Evolutionary conservation across 2,329 filamentous ascomycete species (phyloP).

Genomic region (Ophiostoma himal-ulmi): DNA sequence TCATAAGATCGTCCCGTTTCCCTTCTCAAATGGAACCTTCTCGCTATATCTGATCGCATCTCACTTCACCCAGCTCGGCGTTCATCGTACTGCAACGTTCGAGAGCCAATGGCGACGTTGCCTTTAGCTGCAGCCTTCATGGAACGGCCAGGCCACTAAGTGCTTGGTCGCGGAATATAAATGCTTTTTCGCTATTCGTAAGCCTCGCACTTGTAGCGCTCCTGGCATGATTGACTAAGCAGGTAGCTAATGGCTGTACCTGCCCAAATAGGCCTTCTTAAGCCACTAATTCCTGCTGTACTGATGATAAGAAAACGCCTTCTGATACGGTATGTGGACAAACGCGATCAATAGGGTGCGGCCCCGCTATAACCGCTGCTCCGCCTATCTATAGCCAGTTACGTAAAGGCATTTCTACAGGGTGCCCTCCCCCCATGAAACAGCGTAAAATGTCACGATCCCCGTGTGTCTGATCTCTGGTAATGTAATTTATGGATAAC

Average conservation of each 20-base stretch:
- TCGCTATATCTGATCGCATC: neutral
- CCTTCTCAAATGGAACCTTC: neutral
- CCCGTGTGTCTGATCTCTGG: neutral
- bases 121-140: neutral
- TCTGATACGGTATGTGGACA: neutral
- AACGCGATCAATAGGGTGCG: neutral
- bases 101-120: neutral
- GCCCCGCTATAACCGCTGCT: neutral
- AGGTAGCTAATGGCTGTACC: neutral
- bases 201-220: neutral
- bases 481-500: neutral
- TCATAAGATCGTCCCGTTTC: neutral
- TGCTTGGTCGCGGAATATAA: neutral
- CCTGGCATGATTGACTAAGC: neutral
- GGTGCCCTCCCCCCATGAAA: neutral
- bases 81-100: neutral
- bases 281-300: neutral
- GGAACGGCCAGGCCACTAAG: no score
- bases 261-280: neutral
- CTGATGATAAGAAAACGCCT: conserved; percentile 4
- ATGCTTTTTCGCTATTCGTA: neutral
- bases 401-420: conserved; percentile 14
- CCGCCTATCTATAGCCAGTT: conserved; percentile 19
- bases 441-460: conserved; percentile 1
- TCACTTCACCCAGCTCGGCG: neutral